A percentile compares a stretch with the other conserved stretches of the same genome.
Conservation (phyloP, 345 rosid species). For the Eutrema yunnanense region DNA sequence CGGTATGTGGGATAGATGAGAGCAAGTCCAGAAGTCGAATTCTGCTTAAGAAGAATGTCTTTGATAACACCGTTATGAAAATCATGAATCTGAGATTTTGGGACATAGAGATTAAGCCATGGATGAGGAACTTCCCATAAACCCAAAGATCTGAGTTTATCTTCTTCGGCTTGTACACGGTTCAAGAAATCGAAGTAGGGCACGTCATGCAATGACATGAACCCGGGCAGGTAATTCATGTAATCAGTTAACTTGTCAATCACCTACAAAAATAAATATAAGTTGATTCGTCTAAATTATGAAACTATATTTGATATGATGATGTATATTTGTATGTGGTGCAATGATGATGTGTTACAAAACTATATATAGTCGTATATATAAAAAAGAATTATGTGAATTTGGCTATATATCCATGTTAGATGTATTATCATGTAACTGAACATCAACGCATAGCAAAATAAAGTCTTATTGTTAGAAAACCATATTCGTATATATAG, state of each 20-base stretch:
- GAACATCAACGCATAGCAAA: too few relatives aligned
- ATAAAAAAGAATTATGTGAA: neutral
- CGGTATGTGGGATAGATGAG: conserved; percentile 74
- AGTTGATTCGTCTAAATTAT: neutral
- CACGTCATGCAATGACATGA: conserved; percentile 55
- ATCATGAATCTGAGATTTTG: conserved; percentile 54
- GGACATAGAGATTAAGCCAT: conserved; percentile 91
- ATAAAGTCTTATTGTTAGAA: too few relatives aligned
- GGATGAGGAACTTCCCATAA: conserved; percentile 99
- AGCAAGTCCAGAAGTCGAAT: conserved; percentile 47
- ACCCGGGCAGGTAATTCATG: conserved; percentile 33
- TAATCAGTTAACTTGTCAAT: conserved; percentile 17
- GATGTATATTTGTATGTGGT: conserved; percentile 15
- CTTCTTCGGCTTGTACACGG: conserved; percentile 69
- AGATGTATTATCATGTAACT: too few relatives aligned
- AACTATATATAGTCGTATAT: neutral
- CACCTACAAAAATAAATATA: conserved; percentile 27
- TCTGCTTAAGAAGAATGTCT: conserved; percentile 52
- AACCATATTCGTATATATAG: too few relatives aligned
- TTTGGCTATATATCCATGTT: neutral
- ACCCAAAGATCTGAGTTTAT: conserved; percentile 61
- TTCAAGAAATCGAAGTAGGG: conserved; percentile 66
- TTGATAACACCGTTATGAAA: conserved; percentile 62
- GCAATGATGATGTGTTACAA: conserved; percentile 3
- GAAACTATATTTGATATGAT: conserved; percentile 26